Evolutionary conservation across 2,329 filamentous ascomycete genomes (phyloP), one percentile per base, ranked within the genome.

Genomic region (Aspergillus hortae): DNA sequence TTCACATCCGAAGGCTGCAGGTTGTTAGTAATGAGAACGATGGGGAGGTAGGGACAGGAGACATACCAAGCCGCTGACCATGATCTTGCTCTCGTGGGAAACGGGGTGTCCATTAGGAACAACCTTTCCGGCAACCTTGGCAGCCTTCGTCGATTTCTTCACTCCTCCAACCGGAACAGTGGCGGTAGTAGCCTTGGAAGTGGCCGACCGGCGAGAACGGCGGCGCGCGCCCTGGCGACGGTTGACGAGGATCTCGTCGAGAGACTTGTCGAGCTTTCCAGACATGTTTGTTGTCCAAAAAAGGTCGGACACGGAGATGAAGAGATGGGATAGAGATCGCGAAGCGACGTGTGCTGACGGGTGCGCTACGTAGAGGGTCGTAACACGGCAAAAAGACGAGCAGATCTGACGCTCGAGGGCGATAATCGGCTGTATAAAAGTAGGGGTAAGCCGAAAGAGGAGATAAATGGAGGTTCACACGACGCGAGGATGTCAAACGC

Each of bases 51-150:
- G 35, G 7, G 14, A 40, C 9, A 32, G 5, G n/a, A 32, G 58
- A 76, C 91, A 76, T 87, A 96, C 92, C 82, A 99, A 83, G 80
- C 95, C 95, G 87, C 90, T 96, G 77, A 99, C 92, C 75, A 96
- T 89, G 77, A 97, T 92, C 80, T 96, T 97, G 82, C 90, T 95
- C 63, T 95, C 90, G 67, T 84, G 85, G 66, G 79, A 73, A 60
- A 79, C 75, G 52, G 82, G 74, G 54, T 83, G 82, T 70, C 86
- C 88, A 63, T 83, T 82, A 56, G 89, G 84, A 40, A 80, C 77
- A 55, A 82, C 77, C 76, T 77, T 77, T 48, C 70, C 68, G 49
- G 65, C 55, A 49, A 69, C 61, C 62, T 75, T 74, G 53, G 64
- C 64, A 48, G 72, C 67, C 65, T 71, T 88, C 53, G 82, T 80